Evolutionary conservation across 1,284 basidiomycete genomes (phyloP), one percentile per base, ranked within the genome.

Genomic region (Limonomyces culmigenus): DNA sequence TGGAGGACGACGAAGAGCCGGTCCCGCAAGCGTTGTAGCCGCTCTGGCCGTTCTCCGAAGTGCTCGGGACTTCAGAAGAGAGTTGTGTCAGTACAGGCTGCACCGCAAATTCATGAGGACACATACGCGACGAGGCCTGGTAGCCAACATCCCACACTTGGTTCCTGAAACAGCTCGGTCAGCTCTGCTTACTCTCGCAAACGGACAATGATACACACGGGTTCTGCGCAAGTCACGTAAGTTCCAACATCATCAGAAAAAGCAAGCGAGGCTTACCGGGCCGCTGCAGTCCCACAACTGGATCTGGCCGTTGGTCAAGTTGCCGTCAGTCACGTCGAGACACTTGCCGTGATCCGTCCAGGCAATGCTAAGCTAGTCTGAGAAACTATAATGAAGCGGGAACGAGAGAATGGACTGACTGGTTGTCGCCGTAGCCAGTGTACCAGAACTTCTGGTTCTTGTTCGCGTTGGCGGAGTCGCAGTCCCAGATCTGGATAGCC

Each of bases 21-120:
- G 65, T 64, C 6, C 70, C 74, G 52, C 80, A 84, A 36, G 62
- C 53, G 49, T 78, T 74, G 14, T 70, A 72, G n/a, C 74, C 74
- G 19, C 60, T 43, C 50, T 78, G 78, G 17, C 74, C 78, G 29
- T 66, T 49, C 47, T 79, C 67, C 4, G 13, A 29, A 21, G 27
- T 21, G 19, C 14, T 10, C 4, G 35, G 35, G 12, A 23, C 35
- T 14, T 27, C 19, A 8, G 25, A 29, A 19, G 27, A 17, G 12
- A 36, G n/a, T n/a, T 15, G 19, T 35, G n/a, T n/a, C n/a, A n/a
- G n/a, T n/a, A n/a, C n/a, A n/a, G n/a, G n/a, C n/a, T n/a, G n/a
- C n/a, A n/a, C n/a, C n/a, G n/a, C n/a, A n/a, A n/a, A n/a, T n/a
- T n/a, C n/a, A n/a, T n/a, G n/a, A n/a, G n/a, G n/a, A n/a, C n/a